Evolutionary conservation across 208 protist species (phyloP).

Genomic region (Acanthamoeba royreba): DNA sequence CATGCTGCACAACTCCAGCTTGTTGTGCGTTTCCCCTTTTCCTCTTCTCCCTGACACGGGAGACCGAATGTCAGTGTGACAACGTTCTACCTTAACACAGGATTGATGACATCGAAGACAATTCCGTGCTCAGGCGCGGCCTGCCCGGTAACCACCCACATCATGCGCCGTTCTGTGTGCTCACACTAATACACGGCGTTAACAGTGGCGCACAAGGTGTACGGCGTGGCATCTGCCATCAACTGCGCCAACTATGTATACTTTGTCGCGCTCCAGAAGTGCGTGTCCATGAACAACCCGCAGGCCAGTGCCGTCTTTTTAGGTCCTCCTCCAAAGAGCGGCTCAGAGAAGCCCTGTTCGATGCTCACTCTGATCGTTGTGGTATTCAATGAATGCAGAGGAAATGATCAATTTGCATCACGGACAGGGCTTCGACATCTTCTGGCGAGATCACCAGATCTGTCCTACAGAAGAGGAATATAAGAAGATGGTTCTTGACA

Average conservation of each 20-base stretch:
- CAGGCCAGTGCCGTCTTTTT: constrained; percentile 56
- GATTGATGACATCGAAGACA: constrained; percentile 88
- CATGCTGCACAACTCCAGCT: constrained; percentile 80
- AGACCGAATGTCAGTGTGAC: too few species aligned
- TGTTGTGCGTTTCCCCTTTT: constrained; percentile 68
- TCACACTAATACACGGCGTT: too few species aligned
- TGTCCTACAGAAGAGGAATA: constrained; percentile 82
- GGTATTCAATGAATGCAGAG: too few species aligned
- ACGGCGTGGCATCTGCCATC: constrained; percentile 80
- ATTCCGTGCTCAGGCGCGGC: constrained; percentile 80
- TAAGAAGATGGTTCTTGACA: constrained; percentile 80
- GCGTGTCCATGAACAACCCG: constrained; percentile 37
- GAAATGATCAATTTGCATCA: constrained; percentile 79
- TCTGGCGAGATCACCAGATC: constrained; percentile 78
- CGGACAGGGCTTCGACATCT: constrained; percentile 83
- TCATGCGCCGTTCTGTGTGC: too few species aligned
- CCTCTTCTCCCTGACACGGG: background rate
- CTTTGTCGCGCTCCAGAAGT: constrained; percentile 77
- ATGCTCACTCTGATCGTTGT: constrained; percentile 5
- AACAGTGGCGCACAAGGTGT: constrained; percentile 81
- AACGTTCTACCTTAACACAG: too few species aligned
- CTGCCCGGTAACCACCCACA: constrained; percentile 67
- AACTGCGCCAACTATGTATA: constrained; percentile 87
- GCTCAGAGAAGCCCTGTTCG: too few species aligned
- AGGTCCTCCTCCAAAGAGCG: too few species aligned